Conservation (phyloP, 768 basidiomycete species). For the Phylloporus arenicola region DNA sequence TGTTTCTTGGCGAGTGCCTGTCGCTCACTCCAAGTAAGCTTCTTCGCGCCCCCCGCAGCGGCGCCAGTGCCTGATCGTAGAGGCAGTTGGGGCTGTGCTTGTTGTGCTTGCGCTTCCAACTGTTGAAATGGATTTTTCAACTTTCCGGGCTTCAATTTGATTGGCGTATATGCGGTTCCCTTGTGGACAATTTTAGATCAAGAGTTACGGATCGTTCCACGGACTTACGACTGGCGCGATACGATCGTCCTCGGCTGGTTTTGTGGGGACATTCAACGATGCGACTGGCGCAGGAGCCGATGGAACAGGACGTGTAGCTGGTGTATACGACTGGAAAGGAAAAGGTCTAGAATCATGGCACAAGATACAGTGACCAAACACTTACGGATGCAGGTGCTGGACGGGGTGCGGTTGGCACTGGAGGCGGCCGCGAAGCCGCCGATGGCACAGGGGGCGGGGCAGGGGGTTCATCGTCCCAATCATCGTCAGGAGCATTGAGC, state of each 20-base stretch:
- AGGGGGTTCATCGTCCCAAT: slow-evolving; percentile 54
- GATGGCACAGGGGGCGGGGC: slow-evolving; percentile 40
- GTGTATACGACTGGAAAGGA: slow-evolving; percentile 19
- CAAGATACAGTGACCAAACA: slow-evolving; percentile 3
- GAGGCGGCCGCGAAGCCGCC: slow-evolving; percentile 45
- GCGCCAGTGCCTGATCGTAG: slow-evolving; percentile 12
- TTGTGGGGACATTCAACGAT: slow-evolving; percentile 50
- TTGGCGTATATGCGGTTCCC: slow-evolving; percentile 86
- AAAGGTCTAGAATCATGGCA: background rate
- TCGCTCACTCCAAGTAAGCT: slow-evolving; percentile 90
- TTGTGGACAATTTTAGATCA: slow-evolving; percentile 6
- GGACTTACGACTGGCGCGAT: slow-evolving; percentile 65
- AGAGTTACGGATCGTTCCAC: background rate
- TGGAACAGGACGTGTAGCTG: slow-evolving; percentile 26
- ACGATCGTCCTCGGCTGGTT: slow-evolving; percentile 73
- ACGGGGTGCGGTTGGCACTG: slow-evolving; percentile 37
- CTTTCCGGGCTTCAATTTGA: slow-evolving; percentile 82
- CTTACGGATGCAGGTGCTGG: slow-evolving; percentile 36
- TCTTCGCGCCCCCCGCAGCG: slow-evolving; percentile 47
- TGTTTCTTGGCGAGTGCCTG: slow-evolving; percentile 90
- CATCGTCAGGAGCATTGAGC: slow-evolving; percentile 45
- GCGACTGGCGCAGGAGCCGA: slow-evolving; percentile 34
- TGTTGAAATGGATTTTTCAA: slow-evolving; percentile 78
- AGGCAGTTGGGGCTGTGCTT: slow-evolving; percentile 26
- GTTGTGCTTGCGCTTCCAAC: slow-evolving; percentile 46